Evolutionary conservation across 345 rosid species (phyloP).

Genomic region (Eucalyptus brandiana): DNA sequence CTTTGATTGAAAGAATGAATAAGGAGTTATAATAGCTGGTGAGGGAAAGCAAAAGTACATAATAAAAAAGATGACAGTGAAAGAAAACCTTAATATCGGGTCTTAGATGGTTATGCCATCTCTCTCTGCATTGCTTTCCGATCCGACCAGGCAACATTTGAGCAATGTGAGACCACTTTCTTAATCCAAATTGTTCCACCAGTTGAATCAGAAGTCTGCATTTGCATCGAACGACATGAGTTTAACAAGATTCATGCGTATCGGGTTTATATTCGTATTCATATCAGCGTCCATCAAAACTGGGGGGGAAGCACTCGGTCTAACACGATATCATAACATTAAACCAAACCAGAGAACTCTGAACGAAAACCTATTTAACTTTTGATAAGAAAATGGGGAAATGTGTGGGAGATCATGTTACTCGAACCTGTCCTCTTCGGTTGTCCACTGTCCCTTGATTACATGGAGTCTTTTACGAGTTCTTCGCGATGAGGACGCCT

Average conservation of each 20-base stretch:
- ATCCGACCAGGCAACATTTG: slow-evolving; percentile 73
- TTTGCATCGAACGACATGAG: neutral
- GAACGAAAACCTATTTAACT: neutral
- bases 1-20: neutral
- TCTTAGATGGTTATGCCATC: slow-evolving; percentile 94
- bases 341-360: neutral
- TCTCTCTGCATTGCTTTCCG: slow-evolving; percentile 94
- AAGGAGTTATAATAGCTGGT: neutral
- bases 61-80: neutral
- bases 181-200: slow-evolving; percentile 56
- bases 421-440: slow-evolving; percentile 68
- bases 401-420: neutral
- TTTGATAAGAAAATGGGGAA: neutral
- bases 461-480: slow-evolving; percentile 40
- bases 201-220: slow-evolving; percentile 46
- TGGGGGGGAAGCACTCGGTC: neutral
- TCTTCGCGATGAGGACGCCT: slow-evolving; percentile 15
- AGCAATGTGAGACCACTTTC: slow-evolving; percentile 85
- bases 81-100: slow-evolving; percentile 75
- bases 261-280: neutral
- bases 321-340: neutral
- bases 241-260: neutral
- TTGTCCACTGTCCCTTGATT: slow-evolving; percentile 92
- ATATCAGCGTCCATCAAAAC: neutral
- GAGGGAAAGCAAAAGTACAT: neutral